Base-by-base conservation (phyloP, 257 asterid genomes). In the Solanum peruvianum region DNA sequence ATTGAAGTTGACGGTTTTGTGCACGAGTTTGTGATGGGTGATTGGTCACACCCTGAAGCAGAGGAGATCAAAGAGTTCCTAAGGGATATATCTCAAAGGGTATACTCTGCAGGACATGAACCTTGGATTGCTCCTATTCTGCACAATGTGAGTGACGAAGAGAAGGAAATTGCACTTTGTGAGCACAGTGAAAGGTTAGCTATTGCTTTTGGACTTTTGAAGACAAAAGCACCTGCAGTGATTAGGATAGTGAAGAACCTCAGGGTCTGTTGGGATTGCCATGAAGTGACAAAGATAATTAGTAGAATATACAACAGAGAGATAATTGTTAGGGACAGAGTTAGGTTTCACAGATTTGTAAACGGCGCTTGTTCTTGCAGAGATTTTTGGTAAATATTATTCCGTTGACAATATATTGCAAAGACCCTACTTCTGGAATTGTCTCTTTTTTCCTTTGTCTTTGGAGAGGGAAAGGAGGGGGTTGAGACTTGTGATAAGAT, bases 111-210 rank as follows among this genome's bases (percentile, higher is more conserved):
- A 12, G 94, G 96, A 13, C 97, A 91, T n/a, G 94, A 95, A 47
- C 95, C 97, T 76, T 93, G 95, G 94, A 88, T 94, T 23, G 91
- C 91, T 3, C 62, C 92, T 52, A 92, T 93, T 33, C 73, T 94
- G 88, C 94, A 88, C 52, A 91, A 93, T 41, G 89, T 93, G 27
- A 87, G 94, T 64, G 89, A 92, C 52, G 94, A 90, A 45, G 96
- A 92, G 71, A 95, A 94, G 80, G 90, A 81, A 64, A 88, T 88
- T 71, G 94, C 93, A 45, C 94, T 95, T 16, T 95, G 94, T 93
- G 95, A 93, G 84, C 96, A 94, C 69, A 93, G 95, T 49, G 95
- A 93, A 84, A 92, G 98, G 44, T 31, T 93, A 85, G 98, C 98
- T 27, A 92, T 95, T 42, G 96, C 94, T 6, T 94, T 91, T 76